These are phyloP conservation scores for Phaeotremella skinneri DNA, from an alignment of 768 basidiomycete genomes.

Conservation along the genomic window DNA sequence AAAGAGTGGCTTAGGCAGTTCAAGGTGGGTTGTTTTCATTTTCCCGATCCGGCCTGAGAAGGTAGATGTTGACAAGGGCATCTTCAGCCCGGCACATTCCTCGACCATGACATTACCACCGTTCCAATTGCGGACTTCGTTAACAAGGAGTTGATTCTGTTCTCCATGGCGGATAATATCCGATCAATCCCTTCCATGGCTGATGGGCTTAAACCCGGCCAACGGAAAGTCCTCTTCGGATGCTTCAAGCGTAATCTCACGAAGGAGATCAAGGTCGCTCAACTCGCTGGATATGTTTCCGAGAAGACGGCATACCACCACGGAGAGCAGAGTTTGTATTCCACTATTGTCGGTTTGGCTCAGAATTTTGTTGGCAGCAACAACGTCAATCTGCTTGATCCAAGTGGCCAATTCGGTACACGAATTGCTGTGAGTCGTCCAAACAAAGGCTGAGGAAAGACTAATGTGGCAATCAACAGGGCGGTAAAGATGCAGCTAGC, in stretches of 20 bases:
- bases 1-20: slow-evolving; percentile 97
- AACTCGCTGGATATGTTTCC: slow-evolving; percentile 90
- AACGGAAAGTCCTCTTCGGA: slow-evolving; percentile 92
- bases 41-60: neutral
- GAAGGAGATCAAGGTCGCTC: slow-evolving; percentile 88
- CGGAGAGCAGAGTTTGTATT: slow-evolving; percentile 80
- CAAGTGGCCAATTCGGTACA: slow-evolving; percentile 94
- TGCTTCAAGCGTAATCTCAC: slow-evolving; percentile 93
- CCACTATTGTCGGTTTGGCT: slow-evolving; percentile 89
- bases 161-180: slow-evolving; percentile 99
- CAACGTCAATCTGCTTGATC: slow-evolving; percentile 82
- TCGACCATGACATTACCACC: slow-evolving; percentile 82
- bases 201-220: slow-evolving; percentile 95
- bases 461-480: slow-evolving; percentile 53
- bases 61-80: slow-evolving; percentile 2
- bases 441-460: neutral
- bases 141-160: slow-evolving; percentile 94
- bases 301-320: slow-evolving; percentile 97
- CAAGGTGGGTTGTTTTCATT: slow-evolving; percentile 58
- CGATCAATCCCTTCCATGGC: slow-evolving; percentile 93
- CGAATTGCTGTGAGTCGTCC: slow-evolving; percentile 54
- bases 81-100: slow-evolving; percentile 80
- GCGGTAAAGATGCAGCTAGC: slow-evolving; percentile 94
- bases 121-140: slow-evolving; percentile 92
- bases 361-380: slow-evolving; percentile 94